A percentile compares a stretch with the other conserved stretches of the same genome.
Conservation (phyloP, 129 eudicot genomes). For the Artemisia argyi region DNA sequence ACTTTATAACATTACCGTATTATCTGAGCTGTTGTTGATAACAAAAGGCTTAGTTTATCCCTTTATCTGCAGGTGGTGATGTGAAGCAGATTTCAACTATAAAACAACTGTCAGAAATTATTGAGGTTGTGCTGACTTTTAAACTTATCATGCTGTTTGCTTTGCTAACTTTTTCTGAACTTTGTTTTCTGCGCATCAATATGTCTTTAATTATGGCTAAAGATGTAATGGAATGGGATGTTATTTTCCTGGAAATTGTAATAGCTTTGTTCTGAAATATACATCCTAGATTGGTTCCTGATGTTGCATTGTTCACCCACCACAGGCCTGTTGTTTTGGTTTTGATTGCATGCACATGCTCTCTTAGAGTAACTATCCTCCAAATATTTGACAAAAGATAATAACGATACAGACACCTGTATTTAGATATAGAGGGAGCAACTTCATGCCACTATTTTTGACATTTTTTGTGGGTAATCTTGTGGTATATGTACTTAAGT, state of each 20-base stretch:
- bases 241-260: background rate
- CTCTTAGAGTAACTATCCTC: background rate
- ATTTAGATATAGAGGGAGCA: too few relatives aligned
- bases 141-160: background rate
- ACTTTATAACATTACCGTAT: background rate
- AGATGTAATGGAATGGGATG: constrained; percentile 7
- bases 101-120: constrained; percentile 52
- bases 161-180: background rate
- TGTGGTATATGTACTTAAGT: background rate
- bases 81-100: constrained; percentile 58
- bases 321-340: background rate
- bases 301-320: background rate
- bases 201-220: constrained; percentile 10
- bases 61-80: constrained; percentile 81
- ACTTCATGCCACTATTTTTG: background rate
- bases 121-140: constrained; percentile 52
- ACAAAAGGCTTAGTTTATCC: constrained; percentile 34
- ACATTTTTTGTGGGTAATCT: background rate
- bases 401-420: too few relatives aligned
- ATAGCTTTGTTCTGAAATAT: background rate
- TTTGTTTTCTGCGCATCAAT: background rate
- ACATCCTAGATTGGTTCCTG: background rate
- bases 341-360: background rate
- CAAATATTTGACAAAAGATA: background rate
- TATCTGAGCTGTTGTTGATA: constrained; percentile 32